phyloP scores from a whole-genome alignment of 306 rosid species.

The Prunus salicina region DNA sequence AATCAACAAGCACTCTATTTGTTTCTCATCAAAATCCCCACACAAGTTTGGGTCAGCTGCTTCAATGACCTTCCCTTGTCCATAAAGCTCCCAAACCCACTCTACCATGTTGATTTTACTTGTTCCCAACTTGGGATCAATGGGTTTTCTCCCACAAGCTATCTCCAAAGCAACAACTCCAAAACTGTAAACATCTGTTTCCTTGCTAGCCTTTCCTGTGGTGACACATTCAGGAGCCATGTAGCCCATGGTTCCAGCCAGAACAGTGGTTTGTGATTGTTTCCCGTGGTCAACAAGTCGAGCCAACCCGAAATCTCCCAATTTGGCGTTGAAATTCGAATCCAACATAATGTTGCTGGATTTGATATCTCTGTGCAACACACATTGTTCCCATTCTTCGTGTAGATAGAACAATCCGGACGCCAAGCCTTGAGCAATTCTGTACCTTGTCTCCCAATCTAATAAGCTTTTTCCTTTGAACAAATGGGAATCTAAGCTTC shows the following conservation, averaged over 20 bases:
- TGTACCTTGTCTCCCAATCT: neutral
- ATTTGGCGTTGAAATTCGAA: neutral
- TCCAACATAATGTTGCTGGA: constrained; percentile 6
- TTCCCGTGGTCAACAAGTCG: constrained; percentile 9
- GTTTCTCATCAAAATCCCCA: neutral
- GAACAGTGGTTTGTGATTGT: neutral
- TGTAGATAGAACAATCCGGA: neutral
- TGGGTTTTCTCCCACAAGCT: neutral
- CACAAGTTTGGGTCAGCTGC: neutral
- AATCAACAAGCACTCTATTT: constrained; percentile 3
- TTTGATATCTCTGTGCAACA: constrained; percentile 6
- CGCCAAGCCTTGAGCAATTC: neutral
- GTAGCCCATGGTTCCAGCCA: constrained; percentile 14
- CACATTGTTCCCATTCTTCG: constrained; percentile 9
- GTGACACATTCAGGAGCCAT: neutral
- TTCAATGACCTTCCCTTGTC: neutral
- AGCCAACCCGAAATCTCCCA: constrained; percentile 14
- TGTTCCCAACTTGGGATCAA: neutral
- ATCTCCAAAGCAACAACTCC: constrained; percentile 9
- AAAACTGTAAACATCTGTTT: neutral
- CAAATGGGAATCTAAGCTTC: neutral
- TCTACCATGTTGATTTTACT: neutral
- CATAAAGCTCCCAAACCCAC: constrained; percentile 13
- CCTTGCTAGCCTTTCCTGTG: neutral
- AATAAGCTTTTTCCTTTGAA: neutral